These are phyloP conservation scores for Penicillium sp. DNA, from an alignment of 2,329 filamentous ascomycete genomes.

Conservation along the genomic window DNA sequence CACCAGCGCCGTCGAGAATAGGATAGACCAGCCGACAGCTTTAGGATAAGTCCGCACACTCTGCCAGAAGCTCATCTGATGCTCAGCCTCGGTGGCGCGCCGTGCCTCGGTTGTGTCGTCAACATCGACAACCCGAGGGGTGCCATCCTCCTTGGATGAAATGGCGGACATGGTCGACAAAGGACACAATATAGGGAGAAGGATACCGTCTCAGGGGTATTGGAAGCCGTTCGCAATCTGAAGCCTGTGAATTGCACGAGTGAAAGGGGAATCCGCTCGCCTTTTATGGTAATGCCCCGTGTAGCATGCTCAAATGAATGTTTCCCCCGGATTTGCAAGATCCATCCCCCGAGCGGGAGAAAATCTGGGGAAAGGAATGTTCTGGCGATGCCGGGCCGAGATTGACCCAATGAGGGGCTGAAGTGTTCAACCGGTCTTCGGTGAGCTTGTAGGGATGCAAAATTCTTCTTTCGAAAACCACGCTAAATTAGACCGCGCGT, in stretches of 20 bases:
- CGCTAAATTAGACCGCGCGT: background rate
- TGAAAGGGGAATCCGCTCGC: background rate
- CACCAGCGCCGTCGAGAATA: conserved; percentile 41
- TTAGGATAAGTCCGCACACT: conserved; percentile 32
- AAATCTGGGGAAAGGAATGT: conserved; percentile 3
- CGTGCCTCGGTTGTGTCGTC: conserved; percentile 8
- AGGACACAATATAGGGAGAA: background rate
- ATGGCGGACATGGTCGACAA: background rate
- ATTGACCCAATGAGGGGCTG: conserved; percentile 20
- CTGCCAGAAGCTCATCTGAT: conserved; percentile 36
- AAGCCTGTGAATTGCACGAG: background rate
- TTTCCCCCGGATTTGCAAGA: background rate
- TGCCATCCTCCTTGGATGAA: conserved; percentile 2
- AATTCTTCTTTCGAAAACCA: background rate
- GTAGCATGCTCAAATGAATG: background rate
- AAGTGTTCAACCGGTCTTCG: background rate
- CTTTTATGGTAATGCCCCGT: conserved; percentile 3
- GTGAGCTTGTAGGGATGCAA: background rate
- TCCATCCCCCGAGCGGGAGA: background rate
- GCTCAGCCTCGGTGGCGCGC: conserved; percentile 36
- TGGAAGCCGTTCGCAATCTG: background rate
- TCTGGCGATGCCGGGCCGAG: conserved; percentile 20
- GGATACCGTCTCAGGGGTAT: background rate
- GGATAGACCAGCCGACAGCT: conserved; percentile 42
- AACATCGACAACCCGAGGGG: background rate